Base-by-base conservation (phyloP, 352 stramenopile genomes). In the Thraustotheca clavata region DNA sequence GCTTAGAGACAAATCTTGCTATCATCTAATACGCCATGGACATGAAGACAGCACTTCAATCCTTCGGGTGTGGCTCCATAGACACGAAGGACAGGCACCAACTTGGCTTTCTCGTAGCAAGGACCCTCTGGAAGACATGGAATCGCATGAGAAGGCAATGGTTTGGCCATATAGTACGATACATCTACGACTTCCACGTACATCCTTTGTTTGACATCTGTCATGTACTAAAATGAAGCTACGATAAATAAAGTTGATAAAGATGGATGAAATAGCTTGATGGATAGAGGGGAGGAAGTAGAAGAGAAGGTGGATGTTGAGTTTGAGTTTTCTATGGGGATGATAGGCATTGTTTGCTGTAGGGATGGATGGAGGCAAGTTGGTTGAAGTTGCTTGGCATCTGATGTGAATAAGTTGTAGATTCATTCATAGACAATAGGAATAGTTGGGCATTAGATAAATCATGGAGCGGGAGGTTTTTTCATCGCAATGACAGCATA, bases 51-150 rank as follows among this genome's bases (percentile, higher is more conserved):
- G 33, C 85, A 66, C 73, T 96, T 97, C 70, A 96, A 88, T 14
- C 89, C 89, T 18, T 86, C 88, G 5, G 85, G 86, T 16, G 88
- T 97, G 39, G 86, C 83, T 38, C 89, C 89, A 40, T 96, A 96
- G 34, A 97, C 77, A 34, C 87, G 89, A 43, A 96, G 72, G 9
- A 97, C 85, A 16, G 89, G 89, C 48, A 94, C 86, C 20, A 82
- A 73, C 12, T 68, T 71, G 43, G 86, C 86, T 49, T 73, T 69
- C 26, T 76, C 48, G 68, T 94, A 93, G 41, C 76, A 91, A 39
- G 86, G 79, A 59, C 80, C 87, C 4, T 59, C 34, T 0, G 78
- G 76, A 5, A 92, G 67, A 7, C 71, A 66, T 4, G 59, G 31
- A 4, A 93, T 67, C n/a, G 79, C 75, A 11, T 59, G 31, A 0